Evolutionary conservation across 2,329 filamentous ascomycete genomes (phyloP), one percentile per base, ranked within the genome.

Genomic region (Aspergillus quadrilineatus): DNA sequence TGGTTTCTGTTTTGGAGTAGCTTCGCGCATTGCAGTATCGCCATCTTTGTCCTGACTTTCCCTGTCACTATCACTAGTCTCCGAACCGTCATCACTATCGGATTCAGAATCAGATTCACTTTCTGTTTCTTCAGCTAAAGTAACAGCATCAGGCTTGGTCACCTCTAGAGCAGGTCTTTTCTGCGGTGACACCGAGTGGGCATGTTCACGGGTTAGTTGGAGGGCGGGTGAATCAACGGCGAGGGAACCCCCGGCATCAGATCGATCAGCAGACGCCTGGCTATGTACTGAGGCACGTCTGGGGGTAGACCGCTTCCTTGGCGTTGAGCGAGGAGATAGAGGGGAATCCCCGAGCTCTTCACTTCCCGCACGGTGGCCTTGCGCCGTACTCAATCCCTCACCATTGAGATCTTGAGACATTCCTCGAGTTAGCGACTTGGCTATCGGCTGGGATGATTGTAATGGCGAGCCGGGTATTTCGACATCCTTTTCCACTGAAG

Each of bases 271-370:
- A 29, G 50, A 48, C 4, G 12, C 17, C 22, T 34, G 51, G 30
- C 57, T 52, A 41, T 49, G 53, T 10, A 26, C 28, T 7, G 60
- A 58, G 15, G 36, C 41, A 28, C 30, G 58, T n/a, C 45, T 53
- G 6, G 45, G 10, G 5, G 49, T 42, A n/a, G n/a, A 4, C 28
- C 39, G 29, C 10, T 55, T 55, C n/a, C 39, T 50, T 2, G 47
- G 34, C 2, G 49, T 55, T 3, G 53, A 17, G 28, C 42, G 57
- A 34, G 49, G 42, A 8, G 64, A 57, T 8, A 55, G 53, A 4
- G 65, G 61, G 9, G 61, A 68, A 10, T 59, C 65, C 4, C 67
- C 66, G 4, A 70, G 57, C 50, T 70, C 68, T 53, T 69, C 63
- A n/a, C 67, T 70, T 36, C 54, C 59, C 39, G 62, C 48, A n/a